Evolutionary conservation across 176 grass and related monocot genomes (phyloP), one percentile per base, ranked within the genome.

Genomic region (Avena sativa): DNA sequence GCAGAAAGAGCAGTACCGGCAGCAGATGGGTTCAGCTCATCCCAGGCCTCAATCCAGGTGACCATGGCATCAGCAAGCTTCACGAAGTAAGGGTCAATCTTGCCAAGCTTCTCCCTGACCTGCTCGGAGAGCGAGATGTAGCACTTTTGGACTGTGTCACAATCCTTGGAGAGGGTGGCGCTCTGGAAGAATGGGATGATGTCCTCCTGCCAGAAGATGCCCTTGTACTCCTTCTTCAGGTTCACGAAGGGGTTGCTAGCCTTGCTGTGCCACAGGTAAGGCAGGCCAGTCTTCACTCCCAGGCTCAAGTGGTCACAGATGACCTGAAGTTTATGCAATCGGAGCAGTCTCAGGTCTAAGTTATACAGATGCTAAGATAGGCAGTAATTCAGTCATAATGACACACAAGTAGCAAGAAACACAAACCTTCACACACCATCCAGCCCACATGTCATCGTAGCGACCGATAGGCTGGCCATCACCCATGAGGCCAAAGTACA

Each of bases 231-330:
- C 81, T 98, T 98, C 70, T 87, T 98, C 79, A 98, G 82, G 90
- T 98, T 98, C 5, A 96, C 93, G 3, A 98, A 98, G 81, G 96
- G 96, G 92, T 98, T 98, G 92, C 93, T 95, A 80, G 96, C 96
- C 93, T 98, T 98, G 96, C 93, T 95, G 90, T 98, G 96, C 96
- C 96, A 98, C 92, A 98, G 89, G 88, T 98, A 98, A 17, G 96
- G 96, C 68, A 98, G 74, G 34, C 96, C 96, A 19, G 96, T 98
- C 92, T 98, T 98, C 32, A 98, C 93, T 81, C 96, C 96, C 47
- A 98, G 65, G 73, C 86, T 86, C 79, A 98, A 71, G 86, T 98
- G 96, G 82, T 98, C 96, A 12, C 96, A 98, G 84, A 98, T 98
- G 48, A 98, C 96, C 95, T 98, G n/a, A 84, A 76, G 26, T 74